Evolutionary conservation across 2,329 filamentous ascomycete genomes (phyloP).

Genomic region (Cladosporium velox): DNA sequence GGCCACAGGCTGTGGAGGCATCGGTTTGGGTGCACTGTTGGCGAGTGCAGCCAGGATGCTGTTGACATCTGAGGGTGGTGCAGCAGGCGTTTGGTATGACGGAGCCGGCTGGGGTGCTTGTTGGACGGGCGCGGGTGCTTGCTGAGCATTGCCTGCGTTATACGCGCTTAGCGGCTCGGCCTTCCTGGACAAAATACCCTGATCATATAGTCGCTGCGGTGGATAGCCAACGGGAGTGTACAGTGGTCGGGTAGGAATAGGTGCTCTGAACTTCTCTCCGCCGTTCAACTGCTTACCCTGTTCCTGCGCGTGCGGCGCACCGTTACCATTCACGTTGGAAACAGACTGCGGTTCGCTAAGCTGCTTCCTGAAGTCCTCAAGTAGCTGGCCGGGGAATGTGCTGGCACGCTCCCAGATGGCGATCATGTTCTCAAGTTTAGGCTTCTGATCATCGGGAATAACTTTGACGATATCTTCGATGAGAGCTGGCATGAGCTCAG

Average conservation of each 20-base stretch:
- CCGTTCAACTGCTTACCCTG: conserved; percentile 24
- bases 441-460: conserved; percentile 93
- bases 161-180: conserved; percentile 15
- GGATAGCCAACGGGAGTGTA: conserved; percentile 36
- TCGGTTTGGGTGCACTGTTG: conserved; percentile 30
- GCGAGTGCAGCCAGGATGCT: conserved; percentile 40
- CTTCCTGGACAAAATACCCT: conserved; percentile 32
- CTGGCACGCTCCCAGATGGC: conserved; percentile 97
- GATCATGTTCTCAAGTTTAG: conserved; percentile 92
- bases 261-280: conserved; percentile 36
- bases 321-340: conserved; percentile 24
- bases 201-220: conserved; percentile 35
- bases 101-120: conserved; percentile 23
- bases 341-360: conserved; percentile 26
- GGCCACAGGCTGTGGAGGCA: conserved; percentile 28
- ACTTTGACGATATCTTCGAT: conserved; percentile 93
- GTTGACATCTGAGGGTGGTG: conserved; percentile 36
- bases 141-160: conserved; percentile 16
- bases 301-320: conserved; percentile 19
- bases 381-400: conserved; percentile 81
- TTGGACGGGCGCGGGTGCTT: conserved; percentile 23
- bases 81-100: conserved; percentile 24
- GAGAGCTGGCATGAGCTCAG: conserved; percentile 86
- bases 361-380: conserved; percentile 78
- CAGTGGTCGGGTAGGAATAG: conserved; percentile 33